Base-by-base conservation (phyloP, 2,329 filamentous ascomycete species). In the Paracoccidioides lutzii region DNA sequence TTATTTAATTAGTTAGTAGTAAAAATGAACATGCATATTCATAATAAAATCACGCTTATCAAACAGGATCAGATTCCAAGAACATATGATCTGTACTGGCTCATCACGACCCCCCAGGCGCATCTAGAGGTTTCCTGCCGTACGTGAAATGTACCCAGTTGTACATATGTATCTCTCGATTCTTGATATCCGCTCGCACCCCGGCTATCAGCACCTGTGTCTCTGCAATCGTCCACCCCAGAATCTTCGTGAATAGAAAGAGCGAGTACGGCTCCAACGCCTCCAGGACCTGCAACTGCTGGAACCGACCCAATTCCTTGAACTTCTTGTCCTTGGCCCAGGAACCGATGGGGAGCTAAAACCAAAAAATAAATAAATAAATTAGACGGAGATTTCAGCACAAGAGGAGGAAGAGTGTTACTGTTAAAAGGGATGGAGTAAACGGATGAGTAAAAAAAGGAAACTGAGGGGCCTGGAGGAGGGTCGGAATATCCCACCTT, bases 271-370 rank as follows among this genome's bases (percentile, higher is more conserved):
- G 60, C 37, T 61, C 57, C 8, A 67, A 55, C 35, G 61, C 62
- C 52, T 66, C 61, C 28, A 58, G 57, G 45, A 65, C 57, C 43
- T 65, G 59, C 8, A 60, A 41, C 46, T 58, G 58, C n/a, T 63
- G 51, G 37, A 60, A 65, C 37, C 60, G 55, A 9, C 77, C 78
- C 2, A 80, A 61, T 53, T 78, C 71, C 62, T 79, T 81, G 51
- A 75, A 69, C 32, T 71, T 69, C 8, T 68, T 66, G 41, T 77
- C 73, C 49, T 71, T 73, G 0, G 76, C 75, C 68, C 67, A 70
- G 6, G 62, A 54, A 3, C 67, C 67, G 14, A 70, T 55, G 1
- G 65, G 65, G 3, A 67, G 57, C 58, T 64, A 22, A 22, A 22
- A 22, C 22, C 22, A 22, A 22, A 22, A 22, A 22, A 22, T 1